These are phyloP conservation scores for Durusdinium trenchii DNA, from an alignment of 73 alveolate genomes.

Conservation along the genomic window DNA sequence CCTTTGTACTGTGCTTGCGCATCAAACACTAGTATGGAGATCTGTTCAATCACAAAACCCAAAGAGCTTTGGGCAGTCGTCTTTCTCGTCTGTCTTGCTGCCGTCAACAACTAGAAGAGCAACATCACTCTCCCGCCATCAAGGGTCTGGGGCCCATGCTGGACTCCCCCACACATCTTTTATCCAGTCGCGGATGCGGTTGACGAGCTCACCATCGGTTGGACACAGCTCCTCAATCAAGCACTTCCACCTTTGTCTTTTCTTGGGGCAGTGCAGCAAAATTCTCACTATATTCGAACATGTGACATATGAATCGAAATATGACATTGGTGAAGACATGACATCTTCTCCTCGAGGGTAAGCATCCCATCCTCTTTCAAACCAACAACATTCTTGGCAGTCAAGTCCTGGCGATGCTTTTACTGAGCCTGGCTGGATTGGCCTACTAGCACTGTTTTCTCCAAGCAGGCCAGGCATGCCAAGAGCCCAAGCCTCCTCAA, in stretches of 20 bases:
- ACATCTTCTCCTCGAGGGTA: neutral
- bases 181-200: slow-evolving; percentile 68
- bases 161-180: slow-evolving; percentile 66
- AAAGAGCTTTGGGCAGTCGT: too few species aligned
- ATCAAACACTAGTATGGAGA: neutral
- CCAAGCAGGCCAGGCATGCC: slow-evolving; percentile 38
- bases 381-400: slow-evolving; percentile 41
- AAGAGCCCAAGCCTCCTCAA: slow-evolving; percentile 72
- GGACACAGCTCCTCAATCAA: slow-evolving; percentile 29
- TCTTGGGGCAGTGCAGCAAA: neutral
- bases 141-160: neutral
- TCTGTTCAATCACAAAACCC: neutral
- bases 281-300: too few species aligned
- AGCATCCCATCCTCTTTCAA: slow-evolving; percentile 18
- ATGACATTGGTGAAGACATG: too few species aligned
- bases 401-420: slow-evolving; percentile 48
- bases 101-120: neutral
- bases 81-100: too few species aligned
- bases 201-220: slow-evolving; percentile 61
- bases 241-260: neutral
- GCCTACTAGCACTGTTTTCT: neutral
- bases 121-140: neutral
- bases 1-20: neutral
- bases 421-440: neutral
- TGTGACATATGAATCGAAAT: too few species aligned